phyloP scores from a whole-genome alignment of 148 eudicot genomes.

The Beta vulgaris region DNA sequence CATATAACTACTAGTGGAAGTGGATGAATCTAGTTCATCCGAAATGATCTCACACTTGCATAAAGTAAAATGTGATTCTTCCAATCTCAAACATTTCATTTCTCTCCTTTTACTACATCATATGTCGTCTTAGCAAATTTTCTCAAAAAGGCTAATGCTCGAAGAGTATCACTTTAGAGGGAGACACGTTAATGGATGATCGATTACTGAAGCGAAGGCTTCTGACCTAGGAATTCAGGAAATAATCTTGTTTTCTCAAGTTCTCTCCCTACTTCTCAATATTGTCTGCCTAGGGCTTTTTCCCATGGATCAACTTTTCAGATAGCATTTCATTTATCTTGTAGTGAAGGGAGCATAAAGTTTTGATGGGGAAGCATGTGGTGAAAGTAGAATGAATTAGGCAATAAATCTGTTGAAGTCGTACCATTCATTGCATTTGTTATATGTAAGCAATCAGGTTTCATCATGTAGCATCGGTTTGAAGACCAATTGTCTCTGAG shows the following conservation, averaged over 20 bases:
- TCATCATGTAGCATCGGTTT: background rate
- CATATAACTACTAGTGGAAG: too few relatives aligned
- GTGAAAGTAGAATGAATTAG: too few relatives aligned
- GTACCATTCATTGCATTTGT: background rate
- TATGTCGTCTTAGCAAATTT: background rate
- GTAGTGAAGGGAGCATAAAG: background rate
- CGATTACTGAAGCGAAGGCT: background rate
- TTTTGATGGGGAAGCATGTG: background rate
- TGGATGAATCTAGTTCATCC: background rate
- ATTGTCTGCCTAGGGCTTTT: background rate
- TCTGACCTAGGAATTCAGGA: background rate
- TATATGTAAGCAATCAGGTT: background rate
- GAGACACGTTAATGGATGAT: background rate
- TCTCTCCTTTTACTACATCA: background rate
- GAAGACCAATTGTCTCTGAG: background rate
- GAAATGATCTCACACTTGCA: background rate
- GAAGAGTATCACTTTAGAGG: background rate
- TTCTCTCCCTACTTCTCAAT: background rate
- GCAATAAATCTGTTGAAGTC: too few relatives aligned
- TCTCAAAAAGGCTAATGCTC: background rate
- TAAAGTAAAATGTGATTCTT: background rate
- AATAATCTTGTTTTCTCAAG: background rate
- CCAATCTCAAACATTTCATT: background rate
- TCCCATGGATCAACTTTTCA: background rate
- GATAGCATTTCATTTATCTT: background rate